phyloP scores from a whole-genome alignment of 208 protist species.

The Acanthamoeba triangularis region DNA sequence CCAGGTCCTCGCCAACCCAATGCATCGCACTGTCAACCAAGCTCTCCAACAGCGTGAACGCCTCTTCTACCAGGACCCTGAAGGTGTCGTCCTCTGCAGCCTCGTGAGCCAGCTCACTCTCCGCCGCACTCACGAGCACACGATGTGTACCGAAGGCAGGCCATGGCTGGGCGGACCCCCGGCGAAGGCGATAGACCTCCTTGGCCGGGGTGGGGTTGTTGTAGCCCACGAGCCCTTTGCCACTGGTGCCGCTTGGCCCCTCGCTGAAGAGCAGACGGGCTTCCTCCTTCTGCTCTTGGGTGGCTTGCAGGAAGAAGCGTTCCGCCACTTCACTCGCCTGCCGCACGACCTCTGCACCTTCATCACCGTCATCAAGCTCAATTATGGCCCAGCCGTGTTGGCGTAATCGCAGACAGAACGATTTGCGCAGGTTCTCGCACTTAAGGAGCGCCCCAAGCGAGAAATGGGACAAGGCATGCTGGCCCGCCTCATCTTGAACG shows the following conservation, averaged over 20 bases:
- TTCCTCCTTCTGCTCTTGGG: background rate
- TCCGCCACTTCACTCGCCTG: background rate
- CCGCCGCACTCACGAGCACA: background rate
- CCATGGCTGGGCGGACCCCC: constrained; percentile 4
- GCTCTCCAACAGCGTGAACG: background rate
- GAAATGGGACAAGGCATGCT: background rate
- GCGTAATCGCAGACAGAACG: background rate
- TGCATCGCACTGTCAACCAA: background rate
- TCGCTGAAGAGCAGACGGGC: background rate
- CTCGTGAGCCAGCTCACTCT: background rate
- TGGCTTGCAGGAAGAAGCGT: background rate
- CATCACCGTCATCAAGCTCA: background rate
- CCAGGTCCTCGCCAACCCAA: background rate
- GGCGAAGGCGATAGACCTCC: background rate
- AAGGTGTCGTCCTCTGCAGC: background rate
- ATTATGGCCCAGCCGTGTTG: constrained; percentile 25
- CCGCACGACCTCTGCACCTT: background rate
- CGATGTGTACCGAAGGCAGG: background rate
- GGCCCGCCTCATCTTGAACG: too few species aligned
- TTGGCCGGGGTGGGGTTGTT: constrained; percentile 1
- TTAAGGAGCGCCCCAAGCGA: background rate
- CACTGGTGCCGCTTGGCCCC: background rate
- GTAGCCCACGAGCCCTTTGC: constrained; percentile 26
- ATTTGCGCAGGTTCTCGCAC: too few species aligned
- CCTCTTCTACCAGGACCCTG: background rate